Conservation (phyloP, 306 rosid genomes). For the Quercus glauca region DNA sequence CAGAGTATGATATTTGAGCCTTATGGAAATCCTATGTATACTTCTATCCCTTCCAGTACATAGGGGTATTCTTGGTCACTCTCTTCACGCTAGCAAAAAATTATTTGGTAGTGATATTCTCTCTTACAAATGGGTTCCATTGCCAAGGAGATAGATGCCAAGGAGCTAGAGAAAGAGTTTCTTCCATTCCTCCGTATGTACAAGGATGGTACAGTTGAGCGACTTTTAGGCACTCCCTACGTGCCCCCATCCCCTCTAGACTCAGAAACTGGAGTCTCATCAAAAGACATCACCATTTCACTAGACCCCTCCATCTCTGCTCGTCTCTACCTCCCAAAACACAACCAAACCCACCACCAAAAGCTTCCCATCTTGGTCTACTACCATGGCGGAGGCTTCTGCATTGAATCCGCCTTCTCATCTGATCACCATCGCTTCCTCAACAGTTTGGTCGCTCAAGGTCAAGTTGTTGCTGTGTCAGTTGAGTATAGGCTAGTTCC, state of each 20-base stretch:
- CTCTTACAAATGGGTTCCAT: too few relatives aligned
- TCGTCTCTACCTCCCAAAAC: slow-evolving; percentile 34
- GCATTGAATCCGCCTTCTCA: slow-evolving; percentile 38
- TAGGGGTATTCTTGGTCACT: too few relatives aligned
- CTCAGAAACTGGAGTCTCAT: slow-evolving; percentile 12
- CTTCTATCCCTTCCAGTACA: too few relatives aligned
- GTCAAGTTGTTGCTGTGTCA: slow-evolving; percentile 15
- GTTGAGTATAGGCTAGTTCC: slow-evolving; percentile 32
- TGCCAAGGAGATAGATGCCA: too few relatives aligned
- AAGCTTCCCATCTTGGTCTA: slow-evolving; percentile 38
- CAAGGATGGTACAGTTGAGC: too few relatives aligned
- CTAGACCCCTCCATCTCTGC: slow-evolving; percentile 19
- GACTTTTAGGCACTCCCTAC: too few relatives aligned
- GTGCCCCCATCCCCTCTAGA: background rate
- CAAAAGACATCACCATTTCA: slow-evolving; percentile 10
- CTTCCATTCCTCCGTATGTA: too few relatives aligned
- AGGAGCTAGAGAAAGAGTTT: too few relatives aligned
- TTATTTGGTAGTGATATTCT: too few relatives aligned
- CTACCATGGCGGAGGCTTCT: slow-evolving; percentile 38
- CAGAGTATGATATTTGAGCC: too few relatives aligned
- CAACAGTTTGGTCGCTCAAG: background rate
- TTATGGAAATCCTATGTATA: too few relatives aligned
- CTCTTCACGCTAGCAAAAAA: too few relatives aligned
- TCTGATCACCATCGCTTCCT: slow-evolving; percentile 17
- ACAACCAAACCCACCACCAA: background rate